Evolutionary conservation across 768 basidiomycete species (phyloP), one percentile per base, ranked within the genome.

Genomic region (Thelephora aurantiotincta): DNA sequence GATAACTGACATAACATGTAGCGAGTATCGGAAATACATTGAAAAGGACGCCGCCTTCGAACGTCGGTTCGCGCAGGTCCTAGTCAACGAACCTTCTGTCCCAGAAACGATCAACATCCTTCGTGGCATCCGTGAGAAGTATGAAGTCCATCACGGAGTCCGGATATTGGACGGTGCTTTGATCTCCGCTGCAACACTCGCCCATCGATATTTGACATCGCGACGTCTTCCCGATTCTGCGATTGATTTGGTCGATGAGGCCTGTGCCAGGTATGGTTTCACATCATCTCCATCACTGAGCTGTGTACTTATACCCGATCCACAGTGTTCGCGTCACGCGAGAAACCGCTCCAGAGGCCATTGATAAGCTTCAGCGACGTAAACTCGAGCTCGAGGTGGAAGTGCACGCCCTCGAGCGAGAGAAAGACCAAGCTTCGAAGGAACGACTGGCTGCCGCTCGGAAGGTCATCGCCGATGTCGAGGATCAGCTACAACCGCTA

Each of bases 301-400:
- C 4, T 19, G n/a, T 47, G 52, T 48, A 19, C 48, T 51, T 35
- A 60, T 52, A 3, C 41, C 34, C 13, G 16, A n/a, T n/a, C 44
- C 53, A n/a, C 47, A 86, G 82, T 55, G 82, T 84, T 23, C 85
- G 92, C 49, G 90, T 97, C 20, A 88, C 88, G 22, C 80, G 90
- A 37, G 94, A 99, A 67, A 97, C 92, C 0, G 78, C 86, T 50
- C 94, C 94, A 0, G 94, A 98, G 65, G 83, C 75, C 2, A 86
- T 98, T 56, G 94, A 98, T 65, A 81, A 82, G 53, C 72, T 97
- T 14, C 88, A 94, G 58, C 80, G 92, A 16, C 74, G 73, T 45
- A 91, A 87, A 62, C 75, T 97, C 30, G 88, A 94, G 58, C 73
- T 98, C 23, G 87, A 97, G 58, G 81, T 98, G 16, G 94, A 96